A percentile compares a stretch with the other conserved stretches of the same genome.
Evolutionary conservation across 2,329 filamentous ascomycete species (phyloP).

Genomic region (Chlorencoelia australis): DNA sequence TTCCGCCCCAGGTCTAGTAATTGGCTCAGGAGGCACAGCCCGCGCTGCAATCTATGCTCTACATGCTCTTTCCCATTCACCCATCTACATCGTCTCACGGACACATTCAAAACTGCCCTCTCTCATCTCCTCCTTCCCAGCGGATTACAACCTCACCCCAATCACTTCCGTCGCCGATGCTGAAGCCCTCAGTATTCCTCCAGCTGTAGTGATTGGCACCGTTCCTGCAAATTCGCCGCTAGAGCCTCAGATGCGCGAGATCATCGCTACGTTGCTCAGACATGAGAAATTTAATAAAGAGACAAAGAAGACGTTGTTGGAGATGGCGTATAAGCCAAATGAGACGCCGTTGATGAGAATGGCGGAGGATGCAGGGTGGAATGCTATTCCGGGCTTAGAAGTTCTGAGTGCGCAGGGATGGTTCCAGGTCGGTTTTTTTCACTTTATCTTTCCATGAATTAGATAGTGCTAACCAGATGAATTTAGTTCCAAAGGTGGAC

Average conservation of each 20-base stretch:
- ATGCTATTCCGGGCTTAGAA: constrained; percentile 76
- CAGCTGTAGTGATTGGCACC: constrained; percentile 72
- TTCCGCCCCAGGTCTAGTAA: constrained; percentile 58
- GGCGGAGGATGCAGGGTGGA: constrained; percentile 70
- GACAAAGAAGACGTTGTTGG: constrained; percentile 55
- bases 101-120: constrained; percentile 56
- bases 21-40: constrained; percentile 86
- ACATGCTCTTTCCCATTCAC: constrained; percentile 69
- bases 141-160: constrained; percentile 59
- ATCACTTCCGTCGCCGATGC: constrained; percentile 44
- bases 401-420: constrained; percentile 82
- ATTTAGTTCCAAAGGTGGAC: constrained; percentile 73
- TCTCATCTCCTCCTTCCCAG: constrained; percentile 64
- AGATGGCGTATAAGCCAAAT: constrained; percentile 93
- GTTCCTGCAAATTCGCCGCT: constrained; percentile 84
- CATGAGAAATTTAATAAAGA: constrained; percentile 26
- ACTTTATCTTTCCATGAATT: neutral
- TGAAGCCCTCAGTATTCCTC: constrained; percentile 40
- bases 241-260: constrained; percentile 56
- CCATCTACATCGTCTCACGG: constrained; percentile 80
- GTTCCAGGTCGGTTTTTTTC: constrained; percentile 57
- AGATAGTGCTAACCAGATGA: constrained; percentile 18
- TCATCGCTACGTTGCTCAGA: constrained; percentile 46
- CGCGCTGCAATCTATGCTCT: constrained; percentile 86
- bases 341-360: constrained; percentile 79